Evolutionary conservation across 2,329 filamentous ascomycete genomes (phyloP), one percentile per base, ranked within the genome.

Genomic region (Hypoxylon sp.): DNA sequence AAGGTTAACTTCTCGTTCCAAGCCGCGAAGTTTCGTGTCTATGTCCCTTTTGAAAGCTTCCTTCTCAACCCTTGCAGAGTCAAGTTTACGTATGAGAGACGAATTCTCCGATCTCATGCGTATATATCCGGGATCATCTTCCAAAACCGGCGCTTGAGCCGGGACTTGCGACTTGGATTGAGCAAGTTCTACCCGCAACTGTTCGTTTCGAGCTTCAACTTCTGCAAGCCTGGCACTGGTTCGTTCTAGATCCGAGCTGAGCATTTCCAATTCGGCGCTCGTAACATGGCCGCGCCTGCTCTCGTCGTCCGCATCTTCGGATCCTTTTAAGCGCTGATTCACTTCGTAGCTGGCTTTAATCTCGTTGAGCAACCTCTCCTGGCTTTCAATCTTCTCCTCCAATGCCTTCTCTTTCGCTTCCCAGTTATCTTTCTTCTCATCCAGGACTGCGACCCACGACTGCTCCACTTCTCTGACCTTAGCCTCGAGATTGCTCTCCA

Each of bases 261-360:
- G 91, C 84, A 99, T 95, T 74, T 98, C 96, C 66, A 99, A 86
- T 80, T 99, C 96, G 11, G 95, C 96, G 74, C 90, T 93, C 3
- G 92, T 92, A 56, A 96, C 92, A 63, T 91, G 88, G 33, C 86
- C 88, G 26, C 87, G 85, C 29, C 84, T 84, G 17, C 77, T 81
- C 26, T 87, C 87, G 17, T 83, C 81, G 19, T 92, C 89, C 9
- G 82, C 82, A 57, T 88, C 87, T 35, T 91, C 91, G 13, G 90
- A 89, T 72, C 90, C 91, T 56, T 91, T 94, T 55, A 99, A 84
- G 55, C 96, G 88, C 79, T 98, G 94, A 50, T 93, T 96, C 60
- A 99, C 96, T 80, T 99, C 96, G 78, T 98, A 98, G 82, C 91
- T 98, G 26, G 96, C 96, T 81, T 98, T 98, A 78, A 98, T 90